phyloP scores from a whole-genome alignment of 1,284 basidiomycete species.

The Ganoderma resinaceum region DNA sequence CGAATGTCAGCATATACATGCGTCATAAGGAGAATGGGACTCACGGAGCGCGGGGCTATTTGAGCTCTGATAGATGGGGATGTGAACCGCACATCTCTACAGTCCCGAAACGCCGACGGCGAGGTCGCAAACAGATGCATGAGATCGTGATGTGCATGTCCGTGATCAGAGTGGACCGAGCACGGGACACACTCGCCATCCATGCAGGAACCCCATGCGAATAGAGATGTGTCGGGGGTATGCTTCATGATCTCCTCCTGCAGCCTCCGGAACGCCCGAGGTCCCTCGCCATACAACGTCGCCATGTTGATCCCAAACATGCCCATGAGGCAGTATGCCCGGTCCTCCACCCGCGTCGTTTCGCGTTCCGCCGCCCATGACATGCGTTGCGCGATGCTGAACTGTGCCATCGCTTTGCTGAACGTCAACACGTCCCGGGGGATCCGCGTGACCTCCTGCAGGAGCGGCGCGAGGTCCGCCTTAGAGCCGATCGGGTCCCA shows the following conservation, averaged over 20 bases:
- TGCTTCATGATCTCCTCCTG: slow-evolving; percentile 16
- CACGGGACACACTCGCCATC: neutral
- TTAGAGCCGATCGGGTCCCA: neutral
- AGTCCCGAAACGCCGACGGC: neutral
- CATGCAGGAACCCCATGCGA: slow-evolving; percentile 2
- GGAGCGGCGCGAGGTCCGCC: neutral
- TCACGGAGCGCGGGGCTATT: neutral
- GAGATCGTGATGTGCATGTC: neutral
- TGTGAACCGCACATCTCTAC: neutral
- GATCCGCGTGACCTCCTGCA: neutral
- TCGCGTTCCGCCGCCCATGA: slow-evolving; percentile 10
- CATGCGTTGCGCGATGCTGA: slow-evolving; percentile 8
- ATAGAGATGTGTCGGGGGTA: slow-evolving; percentile 8
- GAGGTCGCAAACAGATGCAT: neutral
- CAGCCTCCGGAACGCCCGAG: no score
- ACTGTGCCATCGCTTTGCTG: neutral
- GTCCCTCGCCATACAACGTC: slow-evolving; percentile 15
- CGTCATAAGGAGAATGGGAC: neutral
- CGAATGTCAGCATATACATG: neutral
- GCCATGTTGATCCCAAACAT: slow-evolving; percentile 14
- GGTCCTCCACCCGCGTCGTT: slow-evolving; percentile 13
- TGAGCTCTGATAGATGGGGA: neutral
- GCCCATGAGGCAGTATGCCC: slow-evolving; percentile 18
- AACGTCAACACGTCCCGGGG: neutral
- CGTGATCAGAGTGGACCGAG: neutral